A percentile compares a stretch with the other conserved stretches of the same genome.
Evolutionary conservation across 2,329 filamentous ascomycete genomes (phyloP).

Genomic region (Diaporthe nobilis): DNA sequence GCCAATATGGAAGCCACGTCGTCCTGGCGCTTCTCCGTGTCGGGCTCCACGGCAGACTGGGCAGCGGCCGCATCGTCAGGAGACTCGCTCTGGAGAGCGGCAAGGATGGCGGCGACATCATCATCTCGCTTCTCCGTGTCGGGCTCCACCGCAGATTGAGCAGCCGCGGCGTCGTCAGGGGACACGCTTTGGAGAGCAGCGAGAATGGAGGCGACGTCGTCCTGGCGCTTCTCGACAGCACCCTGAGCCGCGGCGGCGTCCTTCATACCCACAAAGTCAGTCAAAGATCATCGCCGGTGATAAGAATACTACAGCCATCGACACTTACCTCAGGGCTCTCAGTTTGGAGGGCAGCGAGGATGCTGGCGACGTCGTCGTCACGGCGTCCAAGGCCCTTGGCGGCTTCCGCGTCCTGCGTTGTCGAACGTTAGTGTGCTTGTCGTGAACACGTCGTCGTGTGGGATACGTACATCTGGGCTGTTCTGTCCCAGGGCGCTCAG

Average conservation of each 20-base stretch:
- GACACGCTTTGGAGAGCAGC: slow-evolving; percentile 14
- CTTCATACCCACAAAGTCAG: neutral
- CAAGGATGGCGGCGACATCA: slow-evolving; percentile 25
- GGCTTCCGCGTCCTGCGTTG: slow-evolving; percentile 10
- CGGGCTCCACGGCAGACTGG: neutral
- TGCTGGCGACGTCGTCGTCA: slow-evolving; percentile 32
- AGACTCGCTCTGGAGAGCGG: slow-evolving; percentile 17
- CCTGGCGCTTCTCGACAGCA: slow-evolving; percentile 9
- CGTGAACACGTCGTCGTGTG: neutral
- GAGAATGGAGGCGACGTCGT: slow-evolving; percentile 4
- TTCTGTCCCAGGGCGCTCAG: slow-evolving; percentile 20
- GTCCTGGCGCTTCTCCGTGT: slow-evolving; percentile 4
- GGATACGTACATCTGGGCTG: slow-evolving; percentile 30
- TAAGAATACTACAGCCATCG: neutral
- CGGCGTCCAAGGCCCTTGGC: slow-evolving; percentile 32
- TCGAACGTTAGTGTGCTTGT: neutral
- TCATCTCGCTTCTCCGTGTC: slow-evolving; percentile 17
- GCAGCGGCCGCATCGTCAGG: slow-evolving; percentile 22
- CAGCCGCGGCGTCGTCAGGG: neutral
- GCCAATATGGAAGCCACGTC: slow-evolving; percentile 26
- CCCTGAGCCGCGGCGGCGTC: slow-evolving; percentile 26
- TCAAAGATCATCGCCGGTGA: neutral
- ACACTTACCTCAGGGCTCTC: slow-evolving; percentile 24
- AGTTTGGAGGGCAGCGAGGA: slow-evolving; percentile 13
- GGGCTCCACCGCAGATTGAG: neutral